phyloP scores from a whole-genome alignment of 2,329 filamentous ascomycete genomes.

The Paradendryphiella salina region DNA sequence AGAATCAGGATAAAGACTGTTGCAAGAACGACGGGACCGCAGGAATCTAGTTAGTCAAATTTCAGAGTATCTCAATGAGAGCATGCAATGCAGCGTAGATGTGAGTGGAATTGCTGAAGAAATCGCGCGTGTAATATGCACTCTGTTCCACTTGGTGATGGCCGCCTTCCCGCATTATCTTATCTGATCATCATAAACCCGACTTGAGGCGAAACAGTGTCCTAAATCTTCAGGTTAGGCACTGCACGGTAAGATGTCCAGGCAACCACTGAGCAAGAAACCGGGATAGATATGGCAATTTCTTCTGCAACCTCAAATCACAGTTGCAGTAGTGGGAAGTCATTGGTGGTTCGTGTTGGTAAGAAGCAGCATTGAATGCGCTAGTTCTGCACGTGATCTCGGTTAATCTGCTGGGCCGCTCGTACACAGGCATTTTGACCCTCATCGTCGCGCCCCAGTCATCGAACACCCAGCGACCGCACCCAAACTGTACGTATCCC shows the following conservation, averaged over 20 bases:
- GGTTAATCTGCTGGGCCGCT: constrained; percentile 22
- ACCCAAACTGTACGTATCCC: constrained; percentile 43
- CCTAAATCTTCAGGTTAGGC: background rate
- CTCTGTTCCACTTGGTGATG: constrained; percentile 4
- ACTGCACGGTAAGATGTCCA: too few relatives aligned
- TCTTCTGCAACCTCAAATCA: background rate
- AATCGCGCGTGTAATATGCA: background rate
- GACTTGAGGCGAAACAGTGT: background rate
- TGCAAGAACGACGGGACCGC: background rate
- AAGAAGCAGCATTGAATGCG: background rate
- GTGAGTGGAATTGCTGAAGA: background rate
- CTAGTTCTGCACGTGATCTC: constrained; percentile 28
- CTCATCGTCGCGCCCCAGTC: constrained; percentile 35
- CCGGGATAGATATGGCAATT: too few relatives aligned
- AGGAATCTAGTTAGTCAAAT: background rate
- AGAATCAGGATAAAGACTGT: background rate
- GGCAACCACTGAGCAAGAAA: too few relatives aligned
- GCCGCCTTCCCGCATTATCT: constrained; percentile 4
- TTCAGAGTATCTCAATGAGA: background rate
- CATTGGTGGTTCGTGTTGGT: too few relatives aligned
- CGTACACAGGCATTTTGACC: constrained; percentile 20
- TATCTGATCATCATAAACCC: constrained; percentile 10
- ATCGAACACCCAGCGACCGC: constrained; percentile 39
- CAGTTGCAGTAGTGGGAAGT: background rate
- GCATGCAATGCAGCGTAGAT: background rate